Evolutionary conservation across 2,329 filamentous ascomycete genomes (phyloP), one percentile per base, ranked within the genome.

Genomic region (Aspergillus fructus): DNA sequence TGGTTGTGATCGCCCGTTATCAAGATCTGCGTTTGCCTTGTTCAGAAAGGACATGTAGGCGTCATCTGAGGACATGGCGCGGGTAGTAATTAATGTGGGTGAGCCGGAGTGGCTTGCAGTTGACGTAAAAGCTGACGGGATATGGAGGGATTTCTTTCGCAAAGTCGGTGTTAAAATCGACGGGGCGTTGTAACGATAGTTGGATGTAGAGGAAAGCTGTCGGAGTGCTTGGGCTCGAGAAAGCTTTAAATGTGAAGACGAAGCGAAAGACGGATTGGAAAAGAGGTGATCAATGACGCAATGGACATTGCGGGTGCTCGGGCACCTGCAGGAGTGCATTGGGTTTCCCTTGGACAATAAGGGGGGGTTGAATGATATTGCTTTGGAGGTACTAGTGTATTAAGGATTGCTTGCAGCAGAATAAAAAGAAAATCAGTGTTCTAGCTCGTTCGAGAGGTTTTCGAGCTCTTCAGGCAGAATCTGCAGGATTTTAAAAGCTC

Each of bases 11-110:
- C 64, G 64, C 60, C 68, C 69, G 5, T 70, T 71, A 54, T 74
- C 70, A 9, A 75, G 76, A 70, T 92, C 88, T 68, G 86, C 79
- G 77, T 96, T 96, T 53, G 91, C 91, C 79, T 94, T 94, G 71
- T 94, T 83, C 56, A 97, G 81, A 71, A 97, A 96, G 59, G 88
- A 81, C 75, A 87, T 84, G 79, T 96, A 97, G 61, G 89, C 89
- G 60, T 89, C 86, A 80, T 96, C 91, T 53, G 86, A 88, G 17
- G 77, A 71, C 77, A 79, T 79, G 56, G 60, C 69, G 58, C 61
- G 60, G 46, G 54, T 42, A 23, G 37, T 40, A 8, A 52, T 58
- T 3, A 42, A 33, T 19, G 46, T 47, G 39, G 41, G 47, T 37
- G 30, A 41, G 34, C 7, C 46, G 30, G 24, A 15, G 23, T 15